Conservation (phyloP, 805 yeast species). For the Tetrapisispora fleetii region DNA sequence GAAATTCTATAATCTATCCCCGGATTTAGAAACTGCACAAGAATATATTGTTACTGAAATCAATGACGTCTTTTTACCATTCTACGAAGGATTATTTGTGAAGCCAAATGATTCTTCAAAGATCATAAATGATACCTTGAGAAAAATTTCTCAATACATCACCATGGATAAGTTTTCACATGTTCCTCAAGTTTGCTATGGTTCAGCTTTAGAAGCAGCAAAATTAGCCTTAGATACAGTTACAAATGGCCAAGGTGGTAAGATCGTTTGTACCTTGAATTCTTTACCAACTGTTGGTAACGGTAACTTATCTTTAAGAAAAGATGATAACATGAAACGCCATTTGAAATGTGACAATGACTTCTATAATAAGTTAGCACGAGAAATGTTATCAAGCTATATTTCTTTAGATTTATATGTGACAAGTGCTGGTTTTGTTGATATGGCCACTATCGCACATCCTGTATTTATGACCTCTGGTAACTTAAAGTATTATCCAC, state of each 20-base stretch:
- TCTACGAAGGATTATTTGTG: conserved; percentile 64
- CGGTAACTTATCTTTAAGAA: conserved; percentile 43
- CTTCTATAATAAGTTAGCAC: conserved; percentile 50
- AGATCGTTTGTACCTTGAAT: conserved; percentile 56
- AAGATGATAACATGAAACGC: conserved; percentile 37
- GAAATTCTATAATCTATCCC: conserved; percentile 59
- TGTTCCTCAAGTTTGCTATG: conserved; percentile 56
- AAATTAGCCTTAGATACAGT: conserved; percentile 43
- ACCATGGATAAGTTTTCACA: conserved; percentile 19
- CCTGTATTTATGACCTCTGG: conserved; percentile 67
- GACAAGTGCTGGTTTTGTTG: conserved; percentile 53
- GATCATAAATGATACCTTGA: conserved; percentile 59
- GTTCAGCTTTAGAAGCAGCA: conserved; percentile 66
- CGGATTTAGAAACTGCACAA: conserved; percentile 44
- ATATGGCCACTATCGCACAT: conserved; percentile 58
- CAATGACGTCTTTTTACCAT: conserved; percentile 49
- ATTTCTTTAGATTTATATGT: conserved; percentile 71
- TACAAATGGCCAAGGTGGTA: conserved; percentile 60
- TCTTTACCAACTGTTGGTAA: conserved; percentile 72
- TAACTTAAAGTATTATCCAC: conserved; percentile 46
- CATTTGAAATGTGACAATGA: conserved; percentile 49
- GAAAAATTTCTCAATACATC: conserved; percentile 33
- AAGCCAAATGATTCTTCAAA: conserved; percentile 56
- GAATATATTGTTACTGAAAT: conserved; percentile 56
- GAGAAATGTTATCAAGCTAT: conserved; percentile 42